These are phyloP conservation scores for Pseudogymnoascus sp. DNA, from an alignment of 2,329 filamentous ascomycete genomes.

Conservation along the genomic window DNA sequence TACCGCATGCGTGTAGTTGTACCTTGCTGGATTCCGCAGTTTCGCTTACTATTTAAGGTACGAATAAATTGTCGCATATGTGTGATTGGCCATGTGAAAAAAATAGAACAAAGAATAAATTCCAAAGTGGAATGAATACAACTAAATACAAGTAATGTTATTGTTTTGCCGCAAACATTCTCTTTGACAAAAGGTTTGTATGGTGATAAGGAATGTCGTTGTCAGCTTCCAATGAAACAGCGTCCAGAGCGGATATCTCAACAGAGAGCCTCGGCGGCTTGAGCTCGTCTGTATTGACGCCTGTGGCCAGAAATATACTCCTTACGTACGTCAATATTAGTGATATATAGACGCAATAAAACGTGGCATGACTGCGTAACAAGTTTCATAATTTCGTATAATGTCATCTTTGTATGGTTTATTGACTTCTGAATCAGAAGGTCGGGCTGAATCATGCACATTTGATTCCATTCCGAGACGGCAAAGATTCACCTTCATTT, in stretches of 20 bases:
- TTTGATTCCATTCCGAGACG: neutral
- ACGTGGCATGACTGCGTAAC: neutral
- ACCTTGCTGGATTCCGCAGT: neutral
- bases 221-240: neutral
- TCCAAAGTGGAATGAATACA: neutral
- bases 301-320: neutral
- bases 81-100: slow-evolving; percentile 8
- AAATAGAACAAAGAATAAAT: slow-evolving; percentile 6
- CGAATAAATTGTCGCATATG: slow-evolving; percentile 6
- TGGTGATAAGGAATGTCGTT: neutral
- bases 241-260: neutral
- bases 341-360: neutral
- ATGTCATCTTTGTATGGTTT: neutral
- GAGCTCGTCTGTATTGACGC: neutral
- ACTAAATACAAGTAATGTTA: neutral
- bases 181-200: neutral
- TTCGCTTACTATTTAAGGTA: slow-evolving; percentile 7
- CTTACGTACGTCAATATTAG: neutral
- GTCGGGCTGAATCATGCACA: neutral
- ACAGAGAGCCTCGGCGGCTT: neutral
- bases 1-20: slow-evolving; percentile 2
- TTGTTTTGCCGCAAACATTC: neutral
- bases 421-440: neutral
- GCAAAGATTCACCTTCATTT: neutral
- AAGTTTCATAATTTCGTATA: neutral